Conservation (phyloP, 352 stramenopile genomes). For the Globisporangium nagaii region DNA sequence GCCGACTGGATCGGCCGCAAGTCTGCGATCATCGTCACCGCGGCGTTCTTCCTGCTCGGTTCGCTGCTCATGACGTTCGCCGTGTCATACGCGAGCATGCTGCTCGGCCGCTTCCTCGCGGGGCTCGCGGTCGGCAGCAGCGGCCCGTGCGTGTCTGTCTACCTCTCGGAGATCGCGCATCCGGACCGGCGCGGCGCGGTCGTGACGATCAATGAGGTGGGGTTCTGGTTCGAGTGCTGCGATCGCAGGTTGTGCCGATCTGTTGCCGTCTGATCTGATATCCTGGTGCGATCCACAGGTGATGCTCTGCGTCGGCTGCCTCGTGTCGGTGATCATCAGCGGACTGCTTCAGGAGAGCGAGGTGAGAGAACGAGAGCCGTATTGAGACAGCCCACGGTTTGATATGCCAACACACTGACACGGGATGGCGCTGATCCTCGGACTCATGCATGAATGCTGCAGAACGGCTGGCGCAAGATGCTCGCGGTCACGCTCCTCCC, state of each 20-base stretch:
- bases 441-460: neutral
- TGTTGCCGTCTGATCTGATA: neutral
- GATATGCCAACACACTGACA: too few species aligned
- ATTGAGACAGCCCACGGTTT: too few species aligned
- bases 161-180: slow-evolving; percentile 59
- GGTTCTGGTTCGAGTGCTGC: neutral
- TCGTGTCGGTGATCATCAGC: slow-evolving; percentile 57
- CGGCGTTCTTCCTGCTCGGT: slow-evolving; percentile 47
- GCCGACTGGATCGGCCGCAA: slow-evolving; percentile 62
- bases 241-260: neutral
- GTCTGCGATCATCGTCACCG: slow-evolving; percentile 53
- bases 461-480: slow-evolving; percentile 62
- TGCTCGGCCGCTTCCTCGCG: slow-evolving; percentile 61
- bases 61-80: slow-evolving; percentile 71
- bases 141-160: slow-evolving; percentile 57
- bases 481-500: slow-evolving; percentile 56
- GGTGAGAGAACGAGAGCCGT: slow-evolving; percentile 8
- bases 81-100: slow-evolving; percentile 32
- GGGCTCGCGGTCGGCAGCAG: slow-evolving; percentile 58
- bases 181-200: slow-evolving; percentile 48
- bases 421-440: too few species aligned
- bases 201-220: slow-evolving; percentile 61
- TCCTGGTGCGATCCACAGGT: slow-evolving; percentile 19
- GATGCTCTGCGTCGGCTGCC: slow-evolving; percentile 67
- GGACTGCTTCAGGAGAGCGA: slow-evolving; percentile 27